Evolutionary conservation across 83 land plant species (phyloP).

Genomic region (Larix sibirica): DNA sequence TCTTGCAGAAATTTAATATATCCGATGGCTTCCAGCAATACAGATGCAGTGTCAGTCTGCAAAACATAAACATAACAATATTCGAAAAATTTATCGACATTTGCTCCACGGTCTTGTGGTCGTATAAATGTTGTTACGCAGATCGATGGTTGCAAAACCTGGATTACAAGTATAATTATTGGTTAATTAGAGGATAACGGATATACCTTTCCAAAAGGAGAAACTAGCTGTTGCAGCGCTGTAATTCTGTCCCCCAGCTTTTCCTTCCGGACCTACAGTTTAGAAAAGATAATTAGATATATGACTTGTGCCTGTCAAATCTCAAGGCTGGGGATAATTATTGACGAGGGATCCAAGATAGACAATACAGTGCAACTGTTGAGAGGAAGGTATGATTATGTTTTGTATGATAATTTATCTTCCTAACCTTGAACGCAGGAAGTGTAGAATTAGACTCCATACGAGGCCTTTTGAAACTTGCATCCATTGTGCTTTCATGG

Average conservation of each 20-base stretch:
- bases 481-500: neutral
- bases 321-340: neutral
- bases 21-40: conserved; percentile 81
- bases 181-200: neutral
- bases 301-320: neutral
- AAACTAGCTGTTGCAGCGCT: conserved; percentile 25
- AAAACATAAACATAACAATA: conserved; percentile 24
- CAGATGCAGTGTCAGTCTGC: conserved; percentile 89
- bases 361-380: neutral
- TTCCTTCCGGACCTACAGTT: conserved; percentile 23
- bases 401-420: neutral
- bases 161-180: conserved; percentile 4
- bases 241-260: conserved; percentile 26
- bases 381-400: neutral
- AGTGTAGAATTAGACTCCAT: conserved; percentile 1
- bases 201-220: conserved; percentile 29
- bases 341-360: neutral
- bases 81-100: conserved; percentile 12
- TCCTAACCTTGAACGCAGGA: conserved; percentile 13
- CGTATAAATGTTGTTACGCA: neutral
- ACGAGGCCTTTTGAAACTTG: conserved; percentile 12
- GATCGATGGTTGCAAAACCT: neutral
- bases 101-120: conserved; percentile 13
- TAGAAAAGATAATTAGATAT: neutral
- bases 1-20: conserved; percentile 81